Evolutionary conservation across 176 grass and related monocot species (phyloP).

Genomic region (Oryza meridionalis): DNA sequence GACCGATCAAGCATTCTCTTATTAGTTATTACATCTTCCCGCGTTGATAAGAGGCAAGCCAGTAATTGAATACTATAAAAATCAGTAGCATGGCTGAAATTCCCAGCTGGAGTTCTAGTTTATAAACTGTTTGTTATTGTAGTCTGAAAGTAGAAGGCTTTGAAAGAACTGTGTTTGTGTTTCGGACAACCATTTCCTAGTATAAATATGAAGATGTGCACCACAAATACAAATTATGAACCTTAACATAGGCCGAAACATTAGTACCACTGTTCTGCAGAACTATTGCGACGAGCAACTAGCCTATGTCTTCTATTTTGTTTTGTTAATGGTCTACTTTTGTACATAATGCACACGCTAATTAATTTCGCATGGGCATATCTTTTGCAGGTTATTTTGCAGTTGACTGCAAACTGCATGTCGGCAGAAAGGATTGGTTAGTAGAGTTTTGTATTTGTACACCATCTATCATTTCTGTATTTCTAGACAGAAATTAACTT

Average conservation of each 20-base stretch:
- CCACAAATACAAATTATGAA: background rate
- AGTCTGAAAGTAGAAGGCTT: background rate
- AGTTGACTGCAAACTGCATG: background rate
- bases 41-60: background rate
- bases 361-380: background rate
- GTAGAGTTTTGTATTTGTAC: background rate
- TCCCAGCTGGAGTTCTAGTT: no score
- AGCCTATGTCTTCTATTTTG: background rate
- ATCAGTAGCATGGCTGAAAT: background rate
- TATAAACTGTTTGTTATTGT: background rate
- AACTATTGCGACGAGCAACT: background rate
- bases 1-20: background rate
- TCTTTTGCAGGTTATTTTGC: slow-evolving; percentile 28
- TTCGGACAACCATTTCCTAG: slow-evolving; percentile 15
- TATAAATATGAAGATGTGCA: background rate
- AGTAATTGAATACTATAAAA: background rate
- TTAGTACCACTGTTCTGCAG: background rate
- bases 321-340: background rate
- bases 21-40: background rate
- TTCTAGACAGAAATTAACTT: slow-evolving; percentile 27
- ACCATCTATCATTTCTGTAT: background rate
- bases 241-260: background rate
- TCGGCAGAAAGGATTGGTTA: slow-evolving; percentile 9
- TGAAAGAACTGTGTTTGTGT: background rate
- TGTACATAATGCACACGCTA: background rate